Conservation (phyloP, 75 land plant genomes). For the Sequoiadendron giganteum region DNA sequence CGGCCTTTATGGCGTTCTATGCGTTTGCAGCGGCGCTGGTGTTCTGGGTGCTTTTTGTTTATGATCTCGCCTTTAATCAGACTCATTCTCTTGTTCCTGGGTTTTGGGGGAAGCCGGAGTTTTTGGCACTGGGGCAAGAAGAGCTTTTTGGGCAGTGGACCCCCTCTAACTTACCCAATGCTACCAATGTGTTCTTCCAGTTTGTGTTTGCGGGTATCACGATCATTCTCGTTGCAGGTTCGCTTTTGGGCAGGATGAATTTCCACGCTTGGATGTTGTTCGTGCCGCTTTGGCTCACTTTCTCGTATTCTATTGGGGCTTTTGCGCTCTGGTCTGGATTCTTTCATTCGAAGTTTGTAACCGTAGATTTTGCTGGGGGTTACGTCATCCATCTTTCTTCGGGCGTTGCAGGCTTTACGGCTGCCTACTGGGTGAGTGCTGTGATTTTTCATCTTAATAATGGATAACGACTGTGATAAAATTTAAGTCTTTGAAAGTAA, state of each 20-base stretch:
- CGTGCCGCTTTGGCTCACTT: constrained; percentile 68
- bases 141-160: constrained; percentile 27
- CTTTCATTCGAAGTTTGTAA: constrained; percentile 28
- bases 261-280: constrained; percentile 65
- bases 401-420: constrained; percentile 44
- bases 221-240: constrained; percentile 47
- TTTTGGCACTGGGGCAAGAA: constrained; percentile 44
- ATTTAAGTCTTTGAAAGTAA: too few relatives aligned
- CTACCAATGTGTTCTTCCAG: constrained; percentile 40
- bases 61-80: constrained; percentile 19
- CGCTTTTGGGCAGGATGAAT: constrained; percentile 65
- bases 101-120: too few relatives aligned
- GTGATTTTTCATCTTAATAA: too few relatives aligned
- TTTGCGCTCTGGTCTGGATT: constrained; percentile 53
- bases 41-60: constrained; percentile 53
- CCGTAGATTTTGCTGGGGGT: constrained; percentile 54
- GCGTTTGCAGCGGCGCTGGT: constrained; percentile 54
- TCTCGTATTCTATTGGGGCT: constrained; percentile 49
- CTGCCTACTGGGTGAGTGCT: constrained; percentile 56
- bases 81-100: too few relatives aligned
- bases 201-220: constrained; percentile 69
- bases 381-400: constrained; percentile 45
- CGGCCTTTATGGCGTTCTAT: constrained; percentile 62
- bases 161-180: constrained; percentile 23
- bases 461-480: too few relatives aligned